phyloP scores from a whole-genome alignment of 2,329 filamentous ascomycete species.

The Colletotrichum truncatum region DNA sequence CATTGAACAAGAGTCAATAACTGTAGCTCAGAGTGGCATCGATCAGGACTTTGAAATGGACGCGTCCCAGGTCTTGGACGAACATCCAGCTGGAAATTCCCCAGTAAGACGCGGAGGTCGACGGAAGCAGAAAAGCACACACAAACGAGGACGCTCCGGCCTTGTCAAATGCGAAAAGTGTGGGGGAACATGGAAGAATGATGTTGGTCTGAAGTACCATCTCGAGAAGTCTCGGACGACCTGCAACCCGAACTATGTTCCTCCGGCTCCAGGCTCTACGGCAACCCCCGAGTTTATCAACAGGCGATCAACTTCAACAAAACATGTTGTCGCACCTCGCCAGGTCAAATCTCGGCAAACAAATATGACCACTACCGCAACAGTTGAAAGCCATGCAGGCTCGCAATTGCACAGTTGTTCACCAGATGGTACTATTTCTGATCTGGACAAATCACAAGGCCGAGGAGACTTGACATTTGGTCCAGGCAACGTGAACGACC shows the following conservation, averaged over 20 bases:
- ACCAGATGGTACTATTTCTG: neutral
- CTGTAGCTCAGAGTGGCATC: neutral
- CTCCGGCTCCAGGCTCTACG: slow-evolving; percentile 31
- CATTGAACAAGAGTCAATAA: slow-evolving; percentile 4
- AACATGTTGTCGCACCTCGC: neutral
- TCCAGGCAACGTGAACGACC: neutral
- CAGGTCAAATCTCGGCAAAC: neutral
- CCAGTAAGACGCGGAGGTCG: slow-evolving; percentile 4
- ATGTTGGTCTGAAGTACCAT: slow-evolving; percentile 67
- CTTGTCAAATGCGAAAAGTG: slow-evolving; percentile 62
- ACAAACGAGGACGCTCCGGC: slow-evolving; percentile 31
- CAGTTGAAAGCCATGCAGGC: neutral
- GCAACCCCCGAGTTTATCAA: neutral
- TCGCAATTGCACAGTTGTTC: neutral
- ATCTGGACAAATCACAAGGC: neutral
- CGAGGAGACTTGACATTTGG: too few relatives aligned
- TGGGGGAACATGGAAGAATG: slow-evolving; percentile 65
- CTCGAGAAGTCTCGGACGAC: slow-evolving; percentile 60
- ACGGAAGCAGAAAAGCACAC: slow-evolving; percentile 7
- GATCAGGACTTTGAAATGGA: neutral
- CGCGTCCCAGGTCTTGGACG: neutral
- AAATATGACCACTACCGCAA: neutral
- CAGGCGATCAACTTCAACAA: neutral
- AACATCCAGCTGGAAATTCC: neutral
- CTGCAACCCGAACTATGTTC: slow-evolving; percentile 60